Evolutionary conservation across 768 basidiomycete genomes (phyloP).

Genomic region (Leccinum imitatum): DNA sequence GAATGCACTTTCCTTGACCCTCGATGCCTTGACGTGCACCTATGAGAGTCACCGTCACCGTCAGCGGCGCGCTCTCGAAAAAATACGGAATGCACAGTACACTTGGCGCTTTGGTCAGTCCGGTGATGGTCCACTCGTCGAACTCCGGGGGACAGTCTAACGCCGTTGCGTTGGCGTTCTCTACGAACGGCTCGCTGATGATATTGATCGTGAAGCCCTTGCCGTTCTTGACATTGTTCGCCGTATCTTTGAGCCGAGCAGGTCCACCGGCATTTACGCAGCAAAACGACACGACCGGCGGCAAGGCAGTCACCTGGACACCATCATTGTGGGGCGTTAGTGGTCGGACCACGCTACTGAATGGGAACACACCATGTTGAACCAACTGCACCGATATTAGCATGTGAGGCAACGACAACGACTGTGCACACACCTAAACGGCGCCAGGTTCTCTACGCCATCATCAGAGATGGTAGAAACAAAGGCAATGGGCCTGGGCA

Average conservation of each 20-base stretch:
- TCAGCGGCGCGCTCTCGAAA: neutral
- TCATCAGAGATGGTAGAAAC: conserved; percentile 37
- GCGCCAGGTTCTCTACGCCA: conserved; percentile 42
- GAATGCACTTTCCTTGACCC: conserved; percentile 47
- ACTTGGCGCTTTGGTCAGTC: conserved; percentile 38
- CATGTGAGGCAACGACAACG: neutral
- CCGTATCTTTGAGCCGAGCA: conserved; percentile 41
- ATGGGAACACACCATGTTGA: conserved; percentile 23
- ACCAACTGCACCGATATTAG: conserved; percentile 24
- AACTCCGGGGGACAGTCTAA: conserved; percentile 36
- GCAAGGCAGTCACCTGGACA: conserved; percentile 20
- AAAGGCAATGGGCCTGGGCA: conserved; percentile 48
- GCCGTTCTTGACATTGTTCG: conserved; percentile 44
- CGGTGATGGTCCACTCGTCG: conserved; percentile 26
- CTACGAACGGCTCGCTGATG: conserved; percentile 50
- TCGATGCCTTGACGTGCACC: conserved; percentile 39
- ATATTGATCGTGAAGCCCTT: conserved; percentile 55
- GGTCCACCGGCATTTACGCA: conserved; percentile 12
- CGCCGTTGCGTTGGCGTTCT: conserved; percentile 38
- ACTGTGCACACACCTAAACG: conserved; percentile 35
- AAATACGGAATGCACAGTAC: neutral
- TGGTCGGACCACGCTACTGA: neutral
- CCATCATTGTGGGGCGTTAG: neutral
- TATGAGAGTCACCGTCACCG: conserved; percentile 9
- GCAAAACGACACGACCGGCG: conserved; percentile 40